Base-by-base conservation (phyloP, 2,329 filamentous ascomycete genomes). In the Alternaria viburni region DNA sequence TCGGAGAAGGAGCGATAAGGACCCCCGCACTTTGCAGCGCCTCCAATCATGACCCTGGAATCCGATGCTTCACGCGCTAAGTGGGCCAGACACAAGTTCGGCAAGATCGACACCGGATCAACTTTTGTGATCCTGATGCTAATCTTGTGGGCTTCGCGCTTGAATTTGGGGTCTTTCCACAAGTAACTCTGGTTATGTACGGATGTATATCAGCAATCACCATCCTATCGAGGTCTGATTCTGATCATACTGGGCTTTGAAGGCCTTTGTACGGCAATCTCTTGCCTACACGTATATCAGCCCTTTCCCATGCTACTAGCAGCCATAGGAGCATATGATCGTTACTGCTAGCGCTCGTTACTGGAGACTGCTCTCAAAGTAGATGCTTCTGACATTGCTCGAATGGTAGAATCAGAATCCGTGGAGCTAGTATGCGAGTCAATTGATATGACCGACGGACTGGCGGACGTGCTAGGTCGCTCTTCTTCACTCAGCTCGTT, bases 321-420 rank as follows among this genome's bases (percentile, higher is more conserved):
- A 41, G n/a, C n/a, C 36, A 32, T 36, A 36, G 19, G 7, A 23
- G 19, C 30, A 17, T n/a, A n/a, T 32, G 21, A 11, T 10, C 17
- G 5, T n/a, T 17, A n/a, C 8, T 44, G 23, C 43, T 52, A 72
- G 19, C 59, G 57, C 41, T 69, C 67, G 50, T 77, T 77, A 17
- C 75, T 71, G 6, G 74, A 76, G 19, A 76, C 66, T 13, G 70
- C 70, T 43, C 72, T 67, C 43, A 70, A 26, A 4, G 68, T 73
- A 32, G 74, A 76, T 13, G 43, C 63, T 25, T 69, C 65, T 19
- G 71, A 74, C 23, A 65, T 55, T 5, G 64, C 43, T 6, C 57
- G 52, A 28, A 65, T 17, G 1, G 63, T 66, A 15, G 71, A 70
- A 28, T 69, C 59, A 3, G 68, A 69, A 5, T 56, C 61, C 9